Evolutionary conservation across 2,329 filamentous ascomycete genomes (phyloP).

Genomic region (Microcera coccophila): DNA sequence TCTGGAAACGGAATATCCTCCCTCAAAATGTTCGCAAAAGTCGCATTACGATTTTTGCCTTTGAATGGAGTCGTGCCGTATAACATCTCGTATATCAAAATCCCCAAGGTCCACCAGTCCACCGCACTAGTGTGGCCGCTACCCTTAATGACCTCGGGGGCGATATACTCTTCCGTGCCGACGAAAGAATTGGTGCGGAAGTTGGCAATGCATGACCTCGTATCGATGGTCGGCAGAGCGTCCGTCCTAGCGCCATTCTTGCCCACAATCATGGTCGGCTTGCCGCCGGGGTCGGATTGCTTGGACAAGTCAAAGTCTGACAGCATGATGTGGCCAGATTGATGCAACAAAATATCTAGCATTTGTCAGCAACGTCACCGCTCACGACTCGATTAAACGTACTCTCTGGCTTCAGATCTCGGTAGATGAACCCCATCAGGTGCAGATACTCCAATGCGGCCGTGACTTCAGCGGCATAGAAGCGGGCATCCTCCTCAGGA

Average conservation of each 20-base stretch:
- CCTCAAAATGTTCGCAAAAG: constrained; percentile 92
- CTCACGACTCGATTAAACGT: constrained; percentile 47
- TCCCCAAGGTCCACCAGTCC: constrained; percentile 98
- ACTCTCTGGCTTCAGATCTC: constrained; percentile 98
- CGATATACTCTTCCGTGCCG: constrained; percentile 97
- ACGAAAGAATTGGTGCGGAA: constrained; percentile 99
- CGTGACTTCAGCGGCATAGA: constrained; percentile 96
- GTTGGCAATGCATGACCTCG: constrained; percentile 95
- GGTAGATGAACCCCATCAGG: constrained; percentile 98
- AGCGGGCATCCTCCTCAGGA: constrained; percentile 90
- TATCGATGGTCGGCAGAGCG: constrained; percentile 93
- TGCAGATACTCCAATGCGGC: constrained; percentile 95
- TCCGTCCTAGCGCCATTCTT: constrained; percentile 83
- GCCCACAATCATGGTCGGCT: constrained; percentile 95
- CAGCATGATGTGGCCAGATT: constrained; percentile 99
- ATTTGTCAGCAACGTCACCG: constrained; percentile 9
- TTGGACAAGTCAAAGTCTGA: constrained; percentile 98
- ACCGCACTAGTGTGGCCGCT: constrained; percentile 97
- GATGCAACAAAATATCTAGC: constrained; percentile 89
- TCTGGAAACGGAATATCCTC: constrained; percentile 97
- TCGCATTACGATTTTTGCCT: constrained; percentile 97
- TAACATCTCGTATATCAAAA: constrained; percentile 97
- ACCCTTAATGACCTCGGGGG: constrained; percentile 96
- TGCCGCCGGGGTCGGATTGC: constrained; percentile 92
- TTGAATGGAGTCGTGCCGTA: constrained; percentile 99